Evolutionary conservation across 139 green algal species (phyloP).

Genomic region (Spirogloea muscicola): DNA sequence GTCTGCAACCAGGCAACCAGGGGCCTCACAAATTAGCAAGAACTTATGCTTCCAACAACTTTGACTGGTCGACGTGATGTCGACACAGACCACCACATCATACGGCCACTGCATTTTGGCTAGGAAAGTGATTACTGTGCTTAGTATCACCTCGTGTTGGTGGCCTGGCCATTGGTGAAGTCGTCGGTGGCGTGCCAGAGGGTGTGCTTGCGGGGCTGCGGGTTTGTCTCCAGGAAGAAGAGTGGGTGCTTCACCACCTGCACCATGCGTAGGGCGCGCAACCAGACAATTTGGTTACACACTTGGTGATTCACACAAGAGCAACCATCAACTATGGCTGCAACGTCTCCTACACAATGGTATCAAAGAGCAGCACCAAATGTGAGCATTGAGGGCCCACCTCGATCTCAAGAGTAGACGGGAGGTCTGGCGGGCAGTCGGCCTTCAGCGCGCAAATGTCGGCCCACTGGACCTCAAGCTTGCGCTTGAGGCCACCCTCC

Average conservation of each 20-base stretch:
- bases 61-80: too few species aligned
- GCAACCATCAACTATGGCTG: too few species aligned
- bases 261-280: background rate
- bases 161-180: conserved; percentile 46
- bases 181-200: conserved; percentile 32
- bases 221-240: conserved; percentile 49
- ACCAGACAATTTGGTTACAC: too few species aligned
- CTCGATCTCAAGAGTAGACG: conserved; percentile 34
- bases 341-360: too few species aligned
- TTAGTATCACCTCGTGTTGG: conserved; percentile 30
- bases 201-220: conserved; percentile 48
- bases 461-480: conserved; percentile 50
- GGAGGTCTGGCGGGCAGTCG: conserved; percentile 6
- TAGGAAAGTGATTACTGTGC: background rate
- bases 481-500: conserved; percentile 48
- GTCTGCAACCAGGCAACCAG: background rate
- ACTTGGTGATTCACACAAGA: too few species aligned
- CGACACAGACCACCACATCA: too few species aligned
- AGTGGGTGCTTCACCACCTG: conserved; percentile 21
- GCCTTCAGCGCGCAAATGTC: conserved; percentile 36
- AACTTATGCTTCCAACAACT: too few species aligned
- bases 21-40: too few species aligned
- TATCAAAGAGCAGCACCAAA: too few species aligned
- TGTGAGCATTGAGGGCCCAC: background rate
- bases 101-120: too few species aligned